Evolutionary conservation across 2,329 filamentous ascomycete genomes (phyloP).

Genomic region (Venturia asperata): DNA sequence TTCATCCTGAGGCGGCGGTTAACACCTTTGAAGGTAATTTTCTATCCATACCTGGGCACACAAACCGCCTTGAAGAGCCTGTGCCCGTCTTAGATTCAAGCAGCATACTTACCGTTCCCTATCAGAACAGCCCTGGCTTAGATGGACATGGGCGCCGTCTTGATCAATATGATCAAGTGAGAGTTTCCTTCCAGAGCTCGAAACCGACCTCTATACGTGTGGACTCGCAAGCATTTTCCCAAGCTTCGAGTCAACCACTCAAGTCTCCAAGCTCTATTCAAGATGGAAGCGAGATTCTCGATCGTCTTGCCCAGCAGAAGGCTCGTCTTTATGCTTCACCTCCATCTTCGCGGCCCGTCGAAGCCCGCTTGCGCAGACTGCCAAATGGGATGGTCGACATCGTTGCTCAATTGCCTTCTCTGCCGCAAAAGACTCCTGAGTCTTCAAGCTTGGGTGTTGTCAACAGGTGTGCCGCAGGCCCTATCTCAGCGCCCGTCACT

Average conservation of each 20-base stretch:
- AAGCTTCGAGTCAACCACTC: neutral
- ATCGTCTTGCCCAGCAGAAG: neutral
- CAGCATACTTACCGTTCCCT: neutral
- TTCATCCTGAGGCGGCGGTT: neutral
- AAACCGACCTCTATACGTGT: neutral
- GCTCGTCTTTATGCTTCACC: neutral
- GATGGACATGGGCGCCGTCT: neutral
- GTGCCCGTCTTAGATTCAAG: neutral
- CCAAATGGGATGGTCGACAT: neutral
- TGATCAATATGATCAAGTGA: neutral
- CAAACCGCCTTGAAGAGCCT: neutral
- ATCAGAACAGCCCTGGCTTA: neutral
- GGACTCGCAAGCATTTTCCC: neutral
- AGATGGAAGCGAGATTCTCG: neutral
- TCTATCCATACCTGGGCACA: neutral
- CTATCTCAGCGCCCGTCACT: neutral
- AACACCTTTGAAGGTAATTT: neutral
- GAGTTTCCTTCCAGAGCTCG: neutral
- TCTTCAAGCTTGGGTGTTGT: neutral
- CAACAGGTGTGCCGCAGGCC: neutral
- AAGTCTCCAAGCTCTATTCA: neutral
- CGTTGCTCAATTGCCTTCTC: neutral
- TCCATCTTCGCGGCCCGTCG: too few species aligned
- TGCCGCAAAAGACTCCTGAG: neutral
- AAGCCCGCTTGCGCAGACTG: neutral